Evolutionary conservation across 306 rosid genomes (phyloP).

Genomic region (Comarum palustre): DNA sequence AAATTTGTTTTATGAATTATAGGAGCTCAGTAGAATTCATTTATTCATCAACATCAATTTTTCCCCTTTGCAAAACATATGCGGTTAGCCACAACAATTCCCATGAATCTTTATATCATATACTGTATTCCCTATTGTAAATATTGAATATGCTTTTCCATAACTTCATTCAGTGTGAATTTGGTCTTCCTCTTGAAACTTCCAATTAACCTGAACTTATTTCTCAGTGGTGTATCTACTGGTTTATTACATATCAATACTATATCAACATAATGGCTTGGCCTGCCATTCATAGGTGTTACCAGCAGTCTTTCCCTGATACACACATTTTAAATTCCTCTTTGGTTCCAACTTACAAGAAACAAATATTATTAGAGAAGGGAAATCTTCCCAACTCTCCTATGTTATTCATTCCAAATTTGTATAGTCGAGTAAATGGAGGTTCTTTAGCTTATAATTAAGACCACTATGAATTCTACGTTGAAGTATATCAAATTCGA

Average conservation of each 20-base stretch:
- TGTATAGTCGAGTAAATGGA: not conserved
- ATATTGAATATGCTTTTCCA: not conserved
- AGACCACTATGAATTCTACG: not conserved
- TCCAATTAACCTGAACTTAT: not conserved
- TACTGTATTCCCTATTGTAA: not conserved
- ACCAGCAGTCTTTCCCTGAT: not conserved
- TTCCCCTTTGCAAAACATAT: not conserved
- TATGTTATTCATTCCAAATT: not conserved
- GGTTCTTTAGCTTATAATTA: not conserved
- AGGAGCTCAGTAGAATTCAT: conserved; percentile 8
- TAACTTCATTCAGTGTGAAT: not conserved
- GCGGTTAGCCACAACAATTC: not conserved
- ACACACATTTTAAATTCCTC: not conserved
- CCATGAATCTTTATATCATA: not conserved
- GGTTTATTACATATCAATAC: not conserved
- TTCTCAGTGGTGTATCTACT: not conserved
- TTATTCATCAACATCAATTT: not conserved
- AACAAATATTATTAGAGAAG: not conserved
- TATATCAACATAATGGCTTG: not conserved
- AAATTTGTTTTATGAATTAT: conserved; percentile 5
- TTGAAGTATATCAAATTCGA: conserved; percentile 25
- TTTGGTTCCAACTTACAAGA: not conserved
- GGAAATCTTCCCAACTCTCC: not conserved
- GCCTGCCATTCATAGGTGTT: not conserved
- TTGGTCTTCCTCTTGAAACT: not conserved